Evolutionary conservation across 805 yeast genomes (phyloP), one percentile per base, ranked within the genome.

Genomic region (Saccharomycopsis oosterbeekiorum): DNA sequence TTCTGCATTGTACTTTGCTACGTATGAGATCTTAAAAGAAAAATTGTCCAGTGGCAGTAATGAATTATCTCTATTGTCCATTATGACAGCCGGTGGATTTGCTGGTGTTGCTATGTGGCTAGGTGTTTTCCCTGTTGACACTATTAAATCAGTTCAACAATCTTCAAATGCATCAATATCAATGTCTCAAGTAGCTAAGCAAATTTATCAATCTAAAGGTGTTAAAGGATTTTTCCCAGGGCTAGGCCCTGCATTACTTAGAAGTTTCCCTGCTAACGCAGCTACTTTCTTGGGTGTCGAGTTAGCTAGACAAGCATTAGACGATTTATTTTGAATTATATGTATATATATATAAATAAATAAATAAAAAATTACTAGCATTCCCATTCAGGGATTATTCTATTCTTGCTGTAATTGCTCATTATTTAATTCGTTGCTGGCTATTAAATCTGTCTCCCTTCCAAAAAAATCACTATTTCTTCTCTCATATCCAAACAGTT

Each of bases 181-280:
- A 19, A 83, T 91, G 71, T 71, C 76, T 2, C 81, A 81, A 63
- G 91, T 90, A 41, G 82, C 97, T 9, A 75, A 76, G 61, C 76
- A 80, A 59, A 86, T 93, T 57, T 90, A 91, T 71, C 71, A 75
- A 6, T 82, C 82, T 65, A 93, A 92, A 24, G 97, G 97, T 29
- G 66, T 90, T 66, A 87, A 84, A 71, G 97, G 96, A 0, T 93
- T 93, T 75, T 93, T 92, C 89, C 98, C 98, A 2, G 99, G 99
- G 61, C 79, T 93, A 26, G 97, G 97, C 0, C 97, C 99, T 5
- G 98, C 98, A 1, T 76, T 93, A 69, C 83, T 90, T 29, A 82
- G 99, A 73, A 86, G 96, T 50, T 93, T 94, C 86, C 98, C 98
- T 2, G 98, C 98, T 24, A 93, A 94, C 74, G 99, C 99, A n/a